Evolutionary conservation across 192 early-diverging fungal species (phyloP), one percentile per base, ranked within the genome.

Genomic region (Coemansia sp.): DNA sequence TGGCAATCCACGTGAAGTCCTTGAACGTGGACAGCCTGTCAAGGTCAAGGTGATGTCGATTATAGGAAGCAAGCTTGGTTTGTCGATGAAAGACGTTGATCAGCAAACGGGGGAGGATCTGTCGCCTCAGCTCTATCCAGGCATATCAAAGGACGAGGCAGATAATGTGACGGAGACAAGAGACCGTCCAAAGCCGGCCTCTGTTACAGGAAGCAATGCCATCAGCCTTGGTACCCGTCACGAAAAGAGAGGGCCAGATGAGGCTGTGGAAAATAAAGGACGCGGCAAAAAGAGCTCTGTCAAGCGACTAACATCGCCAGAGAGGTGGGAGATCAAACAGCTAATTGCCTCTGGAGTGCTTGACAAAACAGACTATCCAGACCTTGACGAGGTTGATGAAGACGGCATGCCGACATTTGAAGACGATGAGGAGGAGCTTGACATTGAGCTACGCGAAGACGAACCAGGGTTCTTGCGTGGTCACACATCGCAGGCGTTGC

Each of bases 51-150:
- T 99, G 48, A 89, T 96, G 90, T 94, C 95, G 6, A 87, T 95
- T 4, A 87, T 89, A 8, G 94, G 94, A 20, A 90, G 82, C 39
- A 85, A 93, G 48, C 81, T 98, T 3, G 88, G 93, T 6, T 81
- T 99, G 37, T 95, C 93, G 9, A 95, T 98, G 92, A 96, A 94
- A 65, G 96, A 99, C 76, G 95, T 97, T 16, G 95, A 98, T 76
- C 97, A 99, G 77, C 74, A 61, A 8, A 97, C 96, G 5, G 96
- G 96, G 32, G 77, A 88, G 55, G 96, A 98, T 75, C 75, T 99
- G 53, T 86, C 90, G 3, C 97, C 94, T 16, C 86, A 94, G 65
- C 74, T 95, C 58, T 87, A 88, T 40, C 85, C 92, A 5, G 77
- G 82, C 25, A 74, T 62, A 70, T 49, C 74, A 5, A 40, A 53